These are phyloP conservation scores for Chionographis japonica DNA, from an alignment of 106 monocot genomes.

Conservation along the genomic window DNA sequence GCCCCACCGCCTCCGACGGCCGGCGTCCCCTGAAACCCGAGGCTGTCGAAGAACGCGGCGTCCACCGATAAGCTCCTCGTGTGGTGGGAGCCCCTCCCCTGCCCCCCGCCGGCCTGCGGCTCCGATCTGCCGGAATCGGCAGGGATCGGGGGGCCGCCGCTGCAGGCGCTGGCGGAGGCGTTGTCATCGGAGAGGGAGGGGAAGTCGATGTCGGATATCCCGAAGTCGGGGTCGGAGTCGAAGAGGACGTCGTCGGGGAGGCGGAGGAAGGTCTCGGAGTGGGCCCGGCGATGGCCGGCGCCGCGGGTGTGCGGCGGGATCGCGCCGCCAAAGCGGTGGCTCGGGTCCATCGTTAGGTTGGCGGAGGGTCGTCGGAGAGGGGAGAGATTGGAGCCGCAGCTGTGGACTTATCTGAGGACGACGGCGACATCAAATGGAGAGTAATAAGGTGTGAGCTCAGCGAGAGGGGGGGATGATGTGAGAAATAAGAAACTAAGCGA, in stretches of 20 bases:
- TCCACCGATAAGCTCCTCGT: conserved; percentile 81
- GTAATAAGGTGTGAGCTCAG: too few relatives aligned
- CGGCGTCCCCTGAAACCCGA: conserved; percentile 30
- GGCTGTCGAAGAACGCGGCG: conserved; percentile 74
- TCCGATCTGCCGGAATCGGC: background rate
- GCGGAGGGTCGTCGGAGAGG: too few relatives aligned
- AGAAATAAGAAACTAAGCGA: too few relatives aligned
- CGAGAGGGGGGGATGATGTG: too few relatives aligned
- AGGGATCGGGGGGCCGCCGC: conserved; percentile 1
- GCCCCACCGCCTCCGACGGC: conserved; percentile 1
- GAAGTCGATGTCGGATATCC: conserved; percentile 63
- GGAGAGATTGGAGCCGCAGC: too few relatives aligned
- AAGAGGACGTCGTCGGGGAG: conserved; percentile 74
- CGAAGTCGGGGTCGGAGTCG: conserved; percentile 75
- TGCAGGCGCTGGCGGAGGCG: conserved; percentile 1
- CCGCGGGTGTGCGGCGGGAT: background rate
- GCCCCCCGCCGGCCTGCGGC: background rate
- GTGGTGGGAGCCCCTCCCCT: conserved; percentile 9
- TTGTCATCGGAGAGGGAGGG: conserved; percentile 76
- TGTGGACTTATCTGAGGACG: too few relatives aligned
- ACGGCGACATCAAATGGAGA: too few relatives aligned
- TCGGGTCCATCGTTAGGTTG: background rate
- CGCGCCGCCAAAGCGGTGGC: background rate
- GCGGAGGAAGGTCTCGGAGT: conserved; percentile 81
- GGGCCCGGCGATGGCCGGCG: conserved; percentile 59